Evolutionary conservation across 306 rosid genomes (phyloP), one percentile per base, ranked within the genome.

Genomic region (Vicia villosa): DNA sequence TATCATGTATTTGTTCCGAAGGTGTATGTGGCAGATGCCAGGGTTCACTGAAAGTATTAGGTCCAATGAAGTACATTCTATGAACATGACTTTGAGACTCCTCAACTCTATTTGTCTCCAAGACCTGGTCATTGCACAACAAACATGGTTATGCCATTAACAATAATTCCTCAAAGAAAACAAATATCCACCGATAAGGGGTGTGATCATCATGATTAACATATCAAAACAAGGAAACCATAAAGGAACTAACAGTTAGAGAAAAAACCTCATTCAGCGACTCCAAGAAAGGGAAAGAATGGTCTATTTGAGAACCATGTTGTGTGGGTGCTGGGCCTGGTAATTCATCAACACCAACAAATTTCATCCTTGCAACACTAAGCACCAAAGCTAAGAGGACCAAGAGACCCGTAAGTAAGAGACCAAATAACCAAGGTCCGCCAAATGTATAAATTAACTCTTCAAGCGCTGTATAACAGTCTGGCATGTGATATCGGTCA

Each of bases 91-190:
- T 91, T 74, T 89, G 96, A 45, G 97, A 91, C 81, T 95, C 99
- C 86, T 91, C 99, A 12, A 87, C 99, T 85, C 99, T 89, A 78
- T 89, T 95, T 69, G 99, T 95, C 81, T 95, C 99, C 76, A 95
- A 74, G 77, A 95, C 99, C 99, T 95, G 68, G 57, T 19, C 66
- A 72, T 69, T 57, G 65, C 50, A 55, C 52, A 81, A 69, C 55
- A 76, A 38, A 34, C 49, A 66, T 37, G 41, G 62, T 34, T 54
- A 51, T 41, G 28, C 59, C 34, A 51, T 21, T 47, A 72, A 63
- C 60, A 51, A 45, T 58, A 55, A 38, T 16, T 22, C 13, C 8
- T 45, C 5, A 3, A 45, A 62, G 50, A 45, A 55, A 66, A 49
- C 11, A 17, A 14, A 70, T 24, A 50, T 17, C 50, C 41, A 45